phyloP scores from a whole-genome alignment of 2,329 filamentous ascomycete species.

The Calcarisporium arbuscula region DNA sequence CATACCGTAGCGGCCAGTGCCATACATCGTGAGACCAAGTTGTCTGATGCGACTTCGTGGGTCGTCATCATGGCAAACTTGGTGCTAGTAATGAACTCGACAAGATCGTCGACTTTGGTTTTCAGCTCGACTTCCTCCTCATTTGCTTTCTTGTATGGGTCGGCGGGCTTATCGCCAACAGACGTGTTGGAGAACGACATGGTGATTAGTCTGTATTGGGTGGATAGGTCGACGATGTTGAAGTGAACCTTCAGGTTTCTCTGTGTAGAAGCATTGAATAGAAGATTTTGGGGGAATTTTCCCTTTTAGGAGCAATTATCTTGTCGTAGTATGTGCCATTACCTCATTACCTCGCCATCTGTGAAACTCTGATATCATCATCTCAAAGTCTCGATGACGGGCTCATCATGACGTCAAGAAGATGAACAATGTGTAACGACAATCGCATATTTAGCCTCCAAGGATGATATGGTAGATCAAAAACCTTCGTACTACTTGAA shows the following conservation, averaged over 20 bases:
- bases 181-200: constrained; percentile 48
- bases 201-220: constrained; percentile 25
- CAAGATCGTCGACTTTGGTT: constrained; percentile 70
- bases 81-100: constrained; percentile 60
- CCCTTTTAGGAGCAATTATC: too few species aligned
- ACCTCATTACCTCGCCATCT: too few species aligned
- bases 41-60: constrained; percentile 54
- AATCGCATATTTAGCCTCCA: too few species aligned
- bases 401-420: constrained; percentile 10
- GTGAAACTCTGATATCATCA: background rate
- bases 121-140: constrained; percentile 58
- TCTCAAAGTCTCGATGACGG: background rate
- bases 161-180: constrained; percentile 56
- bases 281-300: too few species aligned
- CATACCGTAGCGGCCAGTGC: constrained; percentile 70
- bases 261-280: too few species aligned
- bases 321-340: too few species aligned
- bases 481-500: too few species aligned
- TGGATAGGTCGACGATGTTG: too few species aligned
- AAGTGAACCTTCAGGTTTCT: too few species aligned
- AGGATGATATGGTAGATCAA: too few species aligned
- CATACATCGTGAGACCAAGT: constrained; percentile 79
- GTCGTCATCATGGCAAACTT: constrained; percentile 93
- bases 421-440: background rate
- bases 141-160: constrained; percentile 75